Evolutionary conservation across 192 early-diverging fungal species (phyloP), one percentile per base, ranked within the genome.

Genomic region (Coemansia sp.): DNA sequence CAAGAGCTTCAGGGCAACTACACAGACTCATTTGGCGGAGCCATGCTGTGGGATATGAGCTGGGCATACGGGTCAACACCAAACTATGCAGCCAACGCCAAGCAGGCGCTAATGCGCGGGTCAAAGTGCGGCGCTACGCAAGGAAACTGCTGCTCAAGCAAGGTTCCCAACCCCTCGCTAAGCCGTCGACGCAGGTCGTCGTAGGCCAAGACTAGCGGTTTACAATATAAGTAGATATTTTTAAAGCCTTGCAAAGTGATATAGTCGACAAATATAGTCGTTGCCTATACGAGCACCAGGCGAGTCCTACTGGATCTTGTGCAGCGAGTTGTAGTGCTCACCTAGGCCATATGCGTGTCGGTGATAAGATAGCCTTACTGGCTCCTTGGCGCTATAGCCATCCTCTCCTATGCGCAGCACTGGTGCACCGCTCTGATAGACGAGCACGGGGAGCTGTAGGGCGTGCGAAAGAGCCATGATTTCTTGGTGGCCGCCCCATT

Each of bases 401-500:
- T 95, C 93, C 12, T 92, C 93, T 32, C 90, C 92, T 55, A 99
- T 82, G 62, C 89, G 91, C 24, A 99, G 59, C 6, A 92, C 75
- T 0, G 94, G 89, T 11, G 89, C 84, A 30, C 85, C 89, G 73
- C 91, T 87, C 70, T 99, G 97, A 40, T 95, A 82, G n/a, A 99
- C 73, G 80, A 92, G 86, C 20, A 99, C 89, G 3, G 91, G 90
- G 1, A 90, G 84, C 68, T 93, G 64, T 52, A 94, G 80, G 8
- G 86, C 80, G 29, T 86, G 84, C 4, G 93, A 89, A 2, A 98
- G 71, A 4, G 97, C 97, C 43, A 89, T 78, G 27, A 97, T 87
- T 85, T 99, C 97, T 16, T 90, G 83, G 62, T 99, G 91, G 9
- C 97, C 95, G 68, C 97, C 97, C 97, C 97, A 99, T 4, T 86